Percentiles rank a stretch among this genome's conserved stretches.
Evolutionary conservation across 257 asterid species (phyloP).

Genomic region (Plantago ovata): DNA sequence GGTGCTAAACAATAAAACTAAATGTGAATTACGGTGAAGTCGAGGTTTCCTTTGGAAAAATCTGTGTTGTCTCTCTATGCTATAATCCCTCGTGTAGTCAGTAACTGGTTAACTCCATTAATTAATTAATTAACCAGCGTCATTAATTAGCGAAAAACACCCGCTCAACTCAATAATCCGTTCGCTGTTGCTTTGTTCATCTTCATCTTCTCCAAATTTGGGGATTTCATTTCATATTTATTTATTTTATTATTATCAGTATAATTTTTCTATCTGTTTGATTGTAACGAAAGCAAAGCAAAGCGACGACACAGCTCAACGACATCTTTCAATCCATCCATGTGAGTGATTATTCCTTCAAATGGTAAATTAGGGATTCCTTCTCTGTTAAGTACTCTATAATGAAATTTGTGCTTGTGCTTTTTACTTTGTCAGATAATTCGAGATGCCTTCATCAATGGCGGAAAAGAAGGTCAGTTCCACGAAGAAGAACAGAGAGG

Average conservation of each 20-base stretch:
- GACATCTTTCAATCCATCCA: neutral
- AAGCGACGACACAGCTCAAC: too few relatives aligned
- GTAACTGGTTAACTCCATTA: neutral
- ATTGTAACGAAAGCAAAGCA: slow-evolving; percentile 6
- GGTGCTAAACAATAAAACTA: neutral
- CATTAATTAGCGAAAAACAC: neutral
- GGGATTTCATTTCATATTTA: too few relatives aligned
- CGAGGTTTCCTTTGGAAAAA: neutral
- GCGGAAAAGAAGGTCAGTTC: slow-evolving; percentile 17
- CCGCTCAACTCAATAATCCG: neutral
- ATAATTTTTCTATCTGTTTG: neutral
- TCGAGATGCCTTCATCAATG: slow-evolving; percentile 20
- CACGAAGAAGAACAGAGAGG: slow-evolving; percentile 46
- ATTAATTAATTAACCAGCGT: neutral
- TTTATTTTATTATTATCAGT: too few relatives aligned
- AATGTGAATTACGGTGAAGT: neutral
- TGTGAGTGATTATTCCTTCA: neutral
- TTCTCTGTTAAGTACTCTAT: too few relatives aligned
- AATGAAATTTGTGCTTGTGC: neutral
- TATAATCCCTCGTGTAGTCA: neutral
- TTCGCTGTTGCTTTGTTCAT: neutral
- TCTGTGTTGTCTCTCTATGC: neutral
- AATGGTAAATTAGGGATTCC: neutral
- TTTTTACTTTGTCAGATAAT: neutral
- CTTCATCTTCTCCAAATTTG: neutral